These are phyloP conservation scores for Calonectria hawksworthii DNA, from an alignment of 2,329 filamentous ascomycete genomes.

Conservation along the genomic window DNA sequence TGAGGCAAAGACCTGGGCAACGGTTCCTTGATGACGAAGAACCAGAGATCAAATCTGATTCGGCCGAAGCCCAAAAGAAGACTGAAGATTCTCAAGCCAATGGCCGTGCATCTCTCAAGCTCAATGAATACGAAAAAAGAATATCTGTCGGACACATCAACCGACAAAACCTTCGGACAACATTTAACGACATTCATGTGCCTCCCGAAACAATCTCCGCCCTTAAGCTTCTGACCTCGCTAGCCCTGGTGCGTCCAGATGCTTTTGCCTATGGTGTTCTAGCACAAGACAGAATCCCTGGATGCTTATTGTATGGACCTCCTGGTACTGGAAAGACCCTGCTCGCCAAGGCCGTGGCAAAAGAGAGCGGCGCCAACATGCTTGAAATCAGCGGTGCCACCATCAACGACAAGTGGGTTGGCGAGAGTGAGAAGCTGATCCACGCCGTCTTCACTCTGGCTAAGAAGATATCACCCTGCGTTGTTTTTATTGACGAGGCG, in stretches of 20 bases:
- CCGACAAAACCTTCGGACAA: constrained; percentile 84
- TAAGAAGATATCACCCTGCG: constrained; percentile 89
- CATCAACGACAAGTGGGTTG: constrained; percentile 96
- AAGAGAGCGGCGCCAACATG: constrained; percentile 77
- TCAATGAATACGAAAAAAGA: constrained; percentile 85
- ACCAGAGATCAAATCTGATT: constrained; percentile 38
- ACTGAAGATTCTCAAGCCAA: constrained; percentile 49
- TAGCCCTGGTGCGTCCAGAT: constrained; percentile 89
- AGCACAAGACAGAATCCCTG: constrained; percentile 90
- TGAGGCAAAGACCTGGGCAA: constrained; percentile 50
- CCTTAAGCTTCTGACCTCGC: constrained; percentile 87
- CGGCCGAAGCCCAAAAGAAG: constrained; percentile 45
- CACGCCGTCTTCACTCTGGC: constrained; percentile 92
- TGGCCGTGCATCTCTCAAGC: constrained; percentile 55
- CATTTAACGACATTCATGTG: constrained; percentile 89
- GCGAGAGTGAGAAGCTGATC: constrained; percentile 96
- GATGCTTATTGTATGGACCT: constrained; percentile 88
- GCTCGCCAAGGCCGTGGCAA: constrained; percentile 77
- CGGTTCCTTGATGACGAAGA: constrained; percentile 48
- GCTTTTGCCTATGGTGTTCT: constrained; percentile 97
- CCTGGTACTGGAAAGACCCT: constrained; percentile 84
- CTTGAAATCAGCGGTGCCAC: constrained; percentile 92
- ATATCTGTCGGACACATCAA: constrained; percentile 87
- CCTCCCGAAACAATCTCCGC: constrained; percentile 87
- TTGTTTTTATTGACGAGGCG: constrained; percentile 97